A percentile compares a stretch with the other conserved stretches of the same genome.
Evolutionary conservation across 2,329 filamentous ascomycete genomes (phyloP).

Genomic region (Neopestalotiopsis sp.): DNA sequence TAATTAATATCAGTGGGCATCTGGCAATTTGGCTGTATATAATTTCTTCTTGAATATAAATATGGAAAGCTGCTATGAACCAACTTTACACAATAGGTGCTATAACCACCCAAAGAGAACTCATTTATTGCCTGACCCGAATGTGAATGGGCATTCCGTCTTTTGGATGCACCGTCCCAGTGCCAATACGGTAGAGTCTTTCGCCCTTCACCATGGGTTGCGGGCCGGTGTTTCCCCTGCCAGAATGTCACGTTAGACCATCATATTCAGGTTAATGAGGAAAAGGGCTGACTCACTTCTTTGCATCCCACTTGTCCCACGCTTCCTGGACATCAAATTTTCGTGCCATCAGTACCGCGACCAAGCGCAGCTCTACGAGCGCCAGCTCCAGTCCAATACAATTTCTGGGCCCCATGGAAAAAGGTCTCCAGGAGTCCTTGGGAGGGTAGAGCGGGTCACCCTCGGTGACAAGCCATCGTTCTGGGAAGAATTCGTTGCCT

Average conservation of each 20-base stretch:
- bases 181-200: constrained; percentile 5
- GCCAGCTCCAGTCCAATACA: constrained; percentile 64
- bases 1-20: neutral
- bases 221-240: neutral
- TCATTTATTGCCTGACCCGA: neutral
- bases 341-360: constrained; percentile 52
- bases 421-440: constrained; percentile 55
- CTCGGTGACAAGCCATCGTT: constrained; percentile 42
- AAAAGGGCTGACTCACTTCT: constrained; percentile 11
- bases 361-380: constrained; percentile 55
- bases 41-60: neutral
- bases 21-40: neutral
- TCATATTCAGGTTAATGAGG: too few relatives aligned
- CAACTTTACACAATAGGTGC: neutral
- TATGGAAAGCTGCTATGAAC: neutral
- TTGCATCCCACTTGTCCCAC: constrained; percentile 43
- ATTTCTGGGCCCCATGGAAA: constrained; percentile 56
- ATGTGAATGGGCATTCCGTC: constrained; percentile 16
- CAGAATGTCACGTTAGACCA: neutral
- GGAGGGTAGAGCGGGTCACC: constrained; percentile 26
- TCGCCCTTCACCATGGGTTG: constrained; percentile 10
- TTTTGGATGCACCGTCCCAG: constrained; percentile 14
- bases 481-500: constrained; percentile 44
- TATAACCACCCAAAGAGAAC: neutral
- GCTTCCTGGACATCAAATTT: constrained; percentile 54